phyloP scores from a whole-genome alignment of 2,329 filamentous ascomycete genomes.

The Pseudocercospora ulei region DNA sequence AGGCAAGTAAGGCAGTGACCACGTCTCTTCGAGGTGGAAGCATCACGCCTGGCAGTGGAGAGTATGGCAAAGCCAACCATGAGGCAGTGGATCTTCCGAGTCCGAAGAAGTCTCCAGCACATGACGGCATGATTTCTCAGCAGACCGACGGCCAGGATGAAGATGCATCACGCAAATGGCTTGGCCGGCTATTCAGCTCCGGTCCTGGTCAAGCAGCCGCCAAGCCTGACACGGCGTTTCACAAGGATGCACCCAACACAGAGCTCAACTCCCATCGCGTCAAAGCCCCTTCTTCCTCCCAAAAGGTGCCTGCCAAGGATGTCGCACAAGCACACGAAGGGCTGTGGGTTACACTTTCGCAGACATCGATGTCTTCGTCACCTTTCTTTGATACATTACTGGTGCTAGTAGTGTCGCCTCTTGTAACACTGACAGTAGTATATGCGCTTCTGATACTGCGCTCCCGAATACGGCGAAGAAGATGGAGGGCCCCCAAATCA shows the following conservation, averaged over 20 bases:
- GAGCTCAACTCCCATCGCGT: slow-evolving; percentile 14
- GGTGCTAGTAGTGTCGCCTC: slow-evolving; percentile 89
- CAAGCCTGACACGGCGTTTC: slow-evolving; percentile 9
- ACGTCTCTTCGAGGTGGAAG: slow-evolving; percentile 49
- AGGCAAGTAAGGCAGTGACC: slow-evolving; percentile 23
- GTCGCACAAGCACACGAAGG: slow-evolving; percentile 52
- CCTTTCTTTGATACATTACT: slow-evolving; percentile 93
- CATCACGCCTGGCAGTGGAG: slow-evolving; percentile 61
- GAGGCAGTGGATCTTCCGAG: slow-evolving; percentile 23
- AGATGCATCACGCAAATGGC: slow-evolving; percentile 24
- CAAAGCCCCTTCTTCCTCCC: slow-evolving; percentile 11
- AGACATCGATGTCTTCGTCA: slow-evolving; percentile 73
- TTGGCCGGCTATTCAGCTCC: slow-evolving; percentile 24
- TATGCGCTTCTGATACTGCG: slow-evolving; percentile 80
- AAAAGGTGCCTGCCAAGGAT: slow-evolving; percentile 8
- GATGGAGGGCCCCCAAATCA: slow-evolving; percentile 96
- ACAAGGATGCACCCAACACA: slow-evolving; percentile 13
- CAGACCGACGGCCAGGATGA: slow-evolving; percentile 15
- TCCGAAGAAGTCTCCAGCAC: slow-evolving; percentile 13
- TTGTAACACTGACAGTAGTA: slow-evolving; percentile 85
- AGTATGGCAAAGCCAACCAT: slow-evolving; percentile 48
- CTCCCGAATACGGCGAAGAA: slow-evolving; percentile 73
- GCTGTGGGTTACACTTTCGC: slow-evolving; percentile 92
- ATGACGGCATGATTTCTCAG: slow-evolving; percentile 17
- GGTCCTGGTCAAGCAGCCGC: slow-evolving; percentile 13